These are phyloP conservation scores for Adansonia gregorii DNA, from an alignment of 441 rosid species.

Conservation along the genomic window DNA sequence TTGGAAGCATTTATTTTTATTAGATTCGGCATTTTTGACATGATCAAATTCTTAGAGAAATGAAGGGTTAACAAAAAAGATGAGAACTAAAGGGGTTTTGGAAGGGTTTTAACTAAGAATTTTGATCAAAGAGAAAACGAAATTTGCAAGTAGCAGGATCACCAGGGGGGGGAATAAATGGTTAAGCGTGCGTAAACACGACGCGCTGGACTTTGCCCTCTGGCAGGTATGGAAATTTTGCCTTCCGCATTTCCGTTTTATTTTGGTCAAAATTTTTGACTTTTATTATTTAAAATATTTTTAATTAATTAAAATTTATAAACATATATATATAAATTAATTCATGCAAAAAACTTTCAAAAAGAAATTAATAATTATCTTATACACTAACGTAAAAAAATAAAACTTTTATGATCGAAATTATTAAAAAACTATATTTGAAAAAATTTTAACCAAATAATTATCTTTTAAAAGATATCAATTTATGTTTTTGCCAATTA, in stretches of 20 bases:
- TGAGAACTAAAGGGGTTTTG: conserved; percentile 38
- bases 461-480: too few relatives aligned
- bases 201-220: neutral
- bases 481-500: too few relatives aligned
- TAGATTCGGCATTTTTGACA: conserved; percentile 52
- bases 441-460: too few relatives aligned
- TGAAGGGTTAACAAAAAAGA: neutral
- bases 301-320: too few relatives aligned
- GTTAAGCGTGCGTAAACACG: neutral
- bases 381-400: too few relatives aligned
- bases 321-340: too few relatives aligned
- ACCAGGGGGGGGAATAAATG: neutral
- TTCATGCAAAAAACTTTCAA: too few relatives aligned
- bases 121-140: conserved; percentile 13
- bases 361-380: too few relatives aligned
- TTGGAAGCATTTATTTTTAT: conserved; percentile 57
- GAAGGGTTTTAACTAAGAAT: conserved; percentile 38
- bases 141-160: neutral
- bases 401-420: too few relatives aligned
- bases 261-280: neutral
- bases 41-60: conserved; percentile 16
- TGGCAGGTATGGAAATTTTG: neutral
- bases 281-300: neutral
- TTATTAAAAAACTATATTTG: too few relatives aligned
- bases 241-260: neutral